These are phyloP conservation scores for Hirsutella rhossiliensis DNA, from an alignment of 2,329 filamentous ascomycete species.

Conservation along the genomic window DNA sequence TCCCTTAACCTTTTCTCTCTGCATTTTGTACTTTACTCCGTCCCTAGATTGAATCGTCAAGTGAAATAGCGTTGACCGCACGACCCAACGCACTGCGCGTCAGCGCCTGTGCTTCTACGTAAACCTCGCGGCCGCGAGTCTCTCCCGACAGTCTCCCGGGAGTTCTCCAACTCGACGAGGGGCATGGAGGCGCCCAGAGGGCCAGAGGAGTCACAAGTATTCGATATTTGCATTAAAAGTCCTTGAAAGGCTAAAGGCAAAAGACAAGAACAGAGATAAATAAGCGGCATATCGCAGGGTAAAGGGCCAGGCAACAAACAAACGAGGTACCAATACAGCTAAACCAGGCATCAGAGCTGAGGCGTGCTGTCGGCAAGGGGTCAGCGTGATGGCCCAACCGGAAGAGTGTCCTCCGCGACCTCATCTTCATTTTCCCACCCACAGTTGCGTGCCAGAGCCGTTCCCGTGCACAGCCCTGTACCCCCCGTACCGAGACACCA, in stretches of 20 bases:
- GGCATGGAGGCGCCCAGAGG: background rate
- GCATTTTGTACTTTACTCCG: no score
- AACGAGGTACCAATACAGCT: slow-evolving; percentile 15
- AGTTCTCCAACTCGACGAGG: no score
- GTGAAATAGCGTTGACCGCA: no score
- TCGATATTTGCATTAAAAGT: slow-evolving; percentile 54
- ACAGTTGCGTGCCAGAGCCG: slow-evolving; percentile 6
- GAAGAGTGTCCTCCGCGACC: slow-evolving; percentile 9
- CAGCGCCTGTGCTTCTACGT: no score
- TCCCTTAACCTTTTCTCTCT: no score
- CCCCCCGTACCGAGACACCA: slow-evolving; percentile 2
- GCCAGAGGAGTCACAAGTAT: slow-evolving; percentile 21
- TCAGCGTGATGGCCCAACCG: background rate
- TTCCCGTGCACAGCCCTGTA: slow-evolving; percentile 2
- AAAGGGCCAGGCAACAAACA: slow-evolving; percentile 15
- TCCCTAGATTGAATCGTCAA: no score
- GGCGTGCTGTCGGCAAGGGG: slow-evolving; percentile 1
- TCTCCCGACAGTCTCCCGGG: no score
- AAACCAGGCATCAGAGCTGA: slow-evolving; percentile 5
- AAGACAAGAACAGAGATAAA: slow-evolving; percentile 9
- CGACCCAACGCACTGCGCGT: no score
- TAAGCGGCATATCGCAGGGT: slow-evolving; percentile 9
- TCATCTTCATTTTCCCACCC: slow-evolving; percentile 4
- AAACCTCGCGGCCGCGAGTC: no score
- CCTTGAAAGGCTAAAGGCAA: slow-evolving; percentile 38